Percentiles rank a stretch among this genome's conserved stretches.
phyloP scores from a whole-genome alignment of 805 yeast genomes.

The Wickerhamomyces queroliae region DNA sequence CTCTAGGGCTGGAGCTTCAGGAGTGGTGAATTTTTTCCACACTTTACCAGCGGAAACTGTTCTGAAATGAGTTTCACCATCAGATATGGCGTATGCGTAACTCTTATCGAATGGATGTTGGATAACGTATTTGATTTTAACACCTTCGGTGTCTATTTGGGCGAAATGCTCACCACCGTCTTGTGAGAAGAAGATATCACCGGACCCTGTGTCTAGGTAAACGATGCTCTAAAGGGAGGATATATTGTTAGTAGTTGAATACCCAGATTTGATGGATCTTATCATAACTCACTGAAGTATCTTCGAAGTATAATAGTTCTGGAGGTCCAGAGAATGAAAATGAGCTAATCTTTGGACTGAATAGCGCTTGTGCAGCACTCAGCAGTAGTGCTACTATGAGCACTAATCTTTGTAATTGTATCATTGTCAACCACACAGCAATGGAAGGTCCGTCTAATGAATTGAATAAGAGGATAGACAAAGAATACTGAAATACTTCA shows the following conservation, averaged over 20 bases:
- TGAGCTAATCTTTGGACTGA: conserved; percentile 20
- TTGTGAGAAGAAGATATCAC: conserved; percentile 34
- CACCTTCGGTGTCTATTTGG: conserved; percentile 33
- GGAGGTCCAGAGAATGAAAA: conserved; percentile 18
- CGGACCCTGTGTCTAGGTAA: conserved; percentile 19
- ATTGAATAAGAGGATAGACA: too few species aligned
- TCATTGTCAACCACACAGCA: too few species aligned
- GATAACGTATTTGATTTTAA: conserved; percentile 21
- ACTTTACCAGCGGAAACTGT: conserved; percentile 36
- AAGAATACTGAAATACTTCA: too few species aligned
- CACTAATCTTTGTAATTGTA: neutral
- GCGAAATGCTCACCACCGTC: conserved; percentile 42
- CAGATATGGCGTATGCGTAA: conserved; percentile 33
- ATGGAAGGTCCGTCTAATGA: too few species aligned
- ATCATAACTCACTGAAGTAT: conserved; percentile 20
- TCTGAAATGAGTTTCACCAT: conserved; percentile 27
- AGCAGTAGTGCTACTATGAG: conserved; percentile 8
- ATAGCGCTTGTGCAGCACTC: conserved; percentile 13
- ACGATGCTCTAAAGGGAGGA: conserved; percentile 7
- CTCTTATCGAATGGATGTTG: conserved; percentile 33
- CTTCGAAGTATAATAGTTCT: conserved; percentile 27
- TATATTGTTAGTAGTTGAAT: conserved; percentile 5
- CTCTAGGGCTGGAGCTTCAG: conserved; percentile 21
- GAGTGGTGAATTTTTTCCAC: conserved; percentile 33
- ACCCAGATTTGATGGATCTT: too few species aligned